These are phyloP conservation scores for Trichoderma aggressivum DNA, from an alignment of 2,329 filamentous ascomycete genomes.

Conservation along the genomic window DNA sequence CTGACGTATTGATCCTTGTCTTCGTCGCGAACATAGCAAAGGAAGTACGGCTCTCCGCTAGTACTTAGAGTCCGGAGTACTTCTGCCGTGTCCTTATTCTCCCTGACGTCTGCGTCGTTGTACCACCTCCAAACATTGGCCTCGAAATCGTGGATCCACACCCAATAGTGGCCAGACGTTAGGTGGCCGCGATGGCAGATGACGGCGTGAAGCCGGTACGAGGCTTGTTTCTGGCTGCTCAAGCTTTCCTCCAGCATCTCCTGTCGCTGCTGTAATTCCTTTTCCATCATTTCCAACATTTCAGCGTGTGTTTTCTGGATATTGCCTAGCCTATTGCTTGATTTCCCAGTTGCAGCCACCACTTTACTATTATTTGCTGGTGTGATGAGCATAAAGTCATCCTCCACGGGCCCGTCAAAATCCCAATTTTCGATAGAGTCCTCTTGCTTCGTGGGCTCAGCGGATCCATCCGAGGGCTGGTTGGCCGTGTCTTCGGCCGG, in stretches of 20 bases:
- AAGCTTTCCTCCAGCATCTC: constrained; percentile 28
- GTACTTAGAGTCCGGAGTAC: constrained; percentile 67
- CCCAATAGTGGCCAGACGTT: constrained; percentile 87
- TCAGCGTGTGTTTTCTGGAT: constrained; percentile 25
- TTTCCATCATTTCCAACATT: constrained; percentile 44
- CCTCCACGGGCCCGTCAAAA: constrained; percentile 38
- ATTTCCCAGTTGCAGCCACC: background rate
- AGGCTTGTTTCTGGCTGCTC: constrained; percentile 58
- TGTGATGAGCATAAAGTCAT: constrained; percentile 34
- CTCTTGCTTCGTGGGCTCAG: constrained; percentile 1
- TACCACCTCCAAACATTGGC: constrained; percentile 84
- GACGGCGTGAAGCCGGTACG: constrained; percentile 84
- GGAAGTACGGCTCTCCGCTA: constrained; percentile 75
- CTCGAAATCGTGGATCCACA: constrained; percentile 90
- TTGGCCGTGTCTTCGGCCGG: background rate
- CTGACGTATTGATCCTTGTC: constrained; percentile 54
- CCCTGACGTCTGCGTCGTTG: constrained; percentile 80
- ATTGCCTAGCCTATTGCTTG: constrained; percentile 18
- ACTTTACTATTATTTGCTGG: constrained; percentile 11
- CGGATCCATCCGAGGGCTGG: background rate
- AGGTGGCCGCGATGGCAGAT: constrained; percentile 82
- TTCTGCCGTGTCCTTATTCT: constrained; percentile 60
- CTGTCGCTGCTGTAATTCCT: constrained; percentile 37
- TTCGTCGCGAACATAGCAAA: constrained; percentile 75
- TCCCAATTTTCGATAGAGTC: constrained; percentile 28